A percentile compares a stretch with the other conserved stretches of the same genome.
Conservation (phyloP, 1,139 yeast genomes). For the Oligophagozyma castellii region DNA sequence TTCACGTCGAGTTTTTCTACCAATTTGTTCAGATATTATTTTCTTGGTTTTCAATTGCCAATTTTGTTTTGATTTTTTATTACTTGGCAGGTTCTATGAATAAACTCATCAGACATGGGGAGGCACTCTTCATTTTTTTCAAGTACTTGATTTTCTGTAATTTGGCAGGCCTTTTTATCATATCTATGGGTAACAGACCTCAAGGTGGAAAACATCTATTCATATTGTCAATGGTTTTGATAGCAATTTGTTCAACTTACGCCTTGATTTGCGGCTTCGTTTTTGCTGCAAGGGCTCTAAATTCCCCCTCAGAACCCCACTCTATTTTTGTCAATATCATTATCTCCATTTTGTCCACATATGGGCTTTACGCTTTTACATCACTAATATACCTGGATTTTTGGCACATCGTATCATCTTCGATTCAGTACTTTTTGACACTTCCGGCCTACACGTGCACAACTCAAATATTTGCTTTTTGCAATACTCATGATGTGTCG, state of each 20-base stretch:
- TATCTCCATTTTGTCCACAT: slow-evolving; percentile 79
- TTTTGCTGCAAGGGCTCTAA: slow-evolving; percentile 51
- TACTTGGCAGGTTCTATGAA: slow-evolving; percentile 80
- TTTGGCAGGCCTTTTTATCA: slow-evolving; percentile 71
- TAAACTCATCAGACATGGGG: slow-evolving; percentile 48
- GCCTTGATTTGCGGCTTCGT: slow-evolving; percentile 73
- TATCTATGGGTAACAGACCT: slow-evolving; percentile 92
- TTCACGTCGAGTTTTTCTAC: slow-evolving; percentile 73
- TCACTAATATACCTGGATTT: slow-evolving; percentile 80
- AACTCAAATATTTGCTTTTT: slow-evolving; percentile 82
- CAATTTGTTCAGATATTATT: slow-evolving; percentile 65
- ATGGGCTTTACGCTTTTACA: slow-evolving; percentile 72
- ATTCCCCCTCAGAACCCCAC: slow-evolving; percentile 29
- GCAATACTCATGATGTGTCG: slow-evolving; percentile 91
- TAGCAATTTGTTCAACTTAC: slow-evolving; percentile 70
- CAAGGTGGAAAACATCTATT: slow-evolving; percentile 76
- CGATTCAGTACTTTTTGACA: slow-evolving; percentile 72
- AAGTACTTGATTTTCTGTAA: slow-evolving; percentile 73
- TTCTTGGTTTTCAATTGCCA: slow-evolving; percentile 82
- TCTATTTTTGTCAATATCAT: slow-evolving; percentile 60
- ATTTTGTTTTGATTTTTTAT: slow-evolving; percentile 82
- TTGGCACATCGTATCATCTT: slow-evolving; percentile 84
- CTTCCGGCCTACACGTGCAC: slow-evolving; percentile 89
- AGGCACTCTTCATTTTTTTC: slow-evolving; percentile 69
- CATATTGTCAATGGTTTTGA: slow-evolving; percentile 51